phyloP scores from a whole-genome alignment of 805 yeast genomes.

The Brettanomyces naardenensis region DNA sequence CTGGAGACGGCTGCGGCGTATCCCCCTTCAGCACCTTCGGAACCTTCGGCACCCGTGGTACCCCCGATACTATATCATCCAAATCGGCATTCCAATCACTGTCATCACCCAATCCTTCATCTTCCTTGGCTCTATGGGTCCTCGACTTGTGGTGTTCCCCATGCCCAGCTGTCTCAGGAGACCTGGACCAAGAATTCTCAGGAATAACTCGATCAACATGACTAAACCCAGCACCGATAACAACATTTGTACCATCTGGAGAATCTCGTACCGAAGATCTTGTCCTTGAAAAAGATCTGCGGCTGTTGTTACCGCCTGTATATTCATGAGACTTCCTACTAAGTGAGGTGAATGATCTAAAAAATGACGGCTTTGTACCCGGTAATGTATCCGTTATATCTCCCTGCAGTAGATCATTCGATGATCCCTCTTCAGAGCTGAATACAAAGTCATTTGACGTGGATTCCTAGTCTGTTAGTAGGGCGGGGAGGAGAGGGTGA shows the following conservation, averaged over 20 bases:
- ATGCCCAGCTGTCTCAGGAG: not conserved
- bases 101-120: constrained; percentile 1
- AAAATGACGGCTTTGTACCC: constrained; percentile 13
- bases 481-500: not conserved
- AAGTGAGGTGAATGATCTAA: constrained; percentile 16
- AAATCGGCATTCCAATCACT: constrained; percentile 77
- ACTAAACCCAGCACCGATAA: constrained; percentile 2
- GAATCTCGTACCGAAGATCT: not conserved
- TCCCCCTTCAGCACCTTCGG: not conserved
- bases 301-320: not conserved
- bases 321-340: constrained; percentile 13
- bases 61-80: constrained; percentile 34
- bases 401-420: not conserved
- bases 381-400: not conserved
- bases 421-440: constrained; percentile 11
- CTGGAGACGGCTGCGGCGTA: not conserved
- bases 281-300: not conserved
- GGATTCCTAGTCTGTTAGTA: constrained; percentile 17
- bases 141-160: not conserved
- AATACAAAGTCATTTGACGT: constrained; percentile 24
- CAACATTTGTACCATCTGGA: not conserved
- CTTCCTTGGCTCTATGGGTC: not conserved
- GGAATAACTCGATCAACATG: not conserved
- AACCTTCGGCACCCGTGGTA: not conserved
- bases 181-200: not conserved